Percentiles rank a stretch among this genome's conserved stretches.
Conservation (phyloP, 1,284 basidiomycete species). For the Cutaneotrichosporon cavernicola region DNA sequence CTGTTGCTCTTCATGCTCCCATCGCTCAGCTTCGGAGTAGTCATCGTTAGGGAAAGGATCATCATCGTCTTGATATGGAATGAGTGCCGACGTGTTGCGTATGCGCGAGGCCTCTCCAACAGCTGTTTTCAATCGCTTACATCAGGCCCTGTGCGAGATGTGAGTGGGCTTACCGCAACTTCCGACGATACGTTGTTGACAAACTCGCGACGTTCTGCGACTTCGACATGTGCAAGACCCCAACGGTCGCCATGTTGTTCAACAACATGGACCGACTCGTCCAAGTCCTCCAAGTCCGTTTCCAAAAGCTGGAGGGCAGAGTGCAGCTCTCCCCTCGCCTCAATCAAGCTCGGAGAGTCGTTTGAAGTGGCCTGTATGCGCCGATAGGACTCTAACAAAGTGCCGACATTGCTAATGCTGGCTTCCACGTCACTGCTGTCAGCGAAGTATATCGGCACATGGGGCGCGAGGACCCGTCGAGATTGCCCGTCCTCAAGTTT, state of each 20-base stretch:
- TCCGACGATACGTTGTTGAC: conserved; percentile 69
- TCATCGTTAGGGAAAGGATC: conserved; percentile 58
- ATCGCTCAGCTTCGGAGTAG: conserved; percentile 60
- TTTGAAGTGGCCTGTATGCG: conserved; percentile 22
- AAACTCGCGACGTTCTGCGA: conserved; percentile 68
- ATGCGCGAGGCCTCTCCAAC: neutral
- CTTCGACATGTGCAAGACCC: conserved; percentile 71
- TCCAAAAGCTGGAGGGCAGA: conserved; percentile 72
- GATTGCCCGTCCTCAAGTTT: neutral
- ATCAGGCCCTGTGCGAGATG: neutral
- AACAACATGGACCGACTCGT: conserved; percentile 84
- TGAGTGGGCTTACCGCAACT: conserved; percentile 64
- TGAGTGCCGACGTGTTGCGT: neutral
- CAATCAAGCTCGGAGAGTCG: conserved; percentile 14
- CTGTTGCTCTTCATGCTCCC: conserved; percentile 81
- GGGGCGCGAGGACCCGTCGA: neutral
- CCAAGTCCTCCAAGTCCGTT: conserved; percentile 80
- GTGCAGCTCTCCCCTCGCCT: conserved; percentile 61
- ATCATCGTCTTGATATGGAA: conserved; percentile 10
- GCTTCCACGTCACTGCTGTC: conserved; percentile 43
- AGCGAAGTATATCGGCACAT: neutral
- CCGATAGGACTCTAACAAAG: conserved; percentile 34
- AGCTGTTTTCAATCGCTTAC: conserved; percentile 7
- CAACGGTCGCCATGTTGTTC: conserved; percentile 77
- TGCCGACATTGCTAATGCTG: conserved; percentile 34